Conservation (phyloP, 345 rosid genomes). For the Gossypium raimondii region DNA sequence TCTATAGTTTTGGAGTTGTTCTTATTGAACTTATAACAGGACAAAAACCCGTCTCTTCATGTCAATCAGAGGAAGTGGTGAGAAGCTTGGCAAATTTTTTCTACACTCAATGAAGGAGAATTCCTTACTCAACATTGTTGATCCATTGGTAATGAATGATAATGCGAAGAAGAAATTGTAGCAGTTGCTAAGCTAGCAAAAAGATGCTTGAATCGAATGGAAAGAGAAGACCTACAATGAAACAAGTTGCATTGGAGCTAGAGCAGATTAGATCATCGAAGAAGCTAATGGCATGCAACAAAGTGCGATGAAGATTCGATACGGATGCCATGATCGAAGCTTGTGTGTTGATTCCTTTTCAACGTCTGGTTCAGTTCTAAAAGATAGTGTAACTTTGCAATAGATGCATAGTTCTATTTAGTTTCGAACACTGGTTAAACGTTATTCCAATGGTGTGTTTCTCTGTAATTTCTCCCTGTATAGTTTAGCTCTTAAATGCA, state of each 20-base stretch:
- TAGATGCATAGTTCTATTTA: background rate
- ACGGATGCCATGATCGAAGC: background rate
- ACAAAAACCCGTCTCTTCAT: too few relatives aligned
- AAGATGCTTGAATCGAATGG: background rate
- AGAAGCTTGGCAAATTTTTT: too few relatives aligned
- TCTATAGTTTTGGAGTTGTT: too few relatives aligned
- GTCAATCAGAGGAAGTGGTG: too few relatives aligned
- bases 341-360: background rate
- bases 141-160: background rate
- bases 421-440: too few relatives aligned
- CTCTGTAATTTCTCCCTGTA: too few relatives aligned
- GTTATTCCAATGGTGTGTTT: too few relatives aligned
- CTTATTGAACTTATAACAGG: too few relatives aligned
- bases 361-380: background rate
- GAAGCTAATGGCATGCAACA: background rate
- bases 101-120: too few relatives aligned
- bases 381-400: background rate
- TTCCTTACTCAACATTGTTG: background rate
- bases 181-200: slow-evolving; percentile 5
- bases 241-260: slow-evolving; percentile 6
- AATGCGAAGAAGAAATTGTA: background rate
- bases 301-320: background rate
- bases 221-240: slow-evolving; percentile 3
- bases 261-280: background rate
- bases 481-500: too few relatives aligned